Base-by-base conservation (phyloP, 2,329 filamentous ascomycete species). In the Penicillium sp. region DNA sequence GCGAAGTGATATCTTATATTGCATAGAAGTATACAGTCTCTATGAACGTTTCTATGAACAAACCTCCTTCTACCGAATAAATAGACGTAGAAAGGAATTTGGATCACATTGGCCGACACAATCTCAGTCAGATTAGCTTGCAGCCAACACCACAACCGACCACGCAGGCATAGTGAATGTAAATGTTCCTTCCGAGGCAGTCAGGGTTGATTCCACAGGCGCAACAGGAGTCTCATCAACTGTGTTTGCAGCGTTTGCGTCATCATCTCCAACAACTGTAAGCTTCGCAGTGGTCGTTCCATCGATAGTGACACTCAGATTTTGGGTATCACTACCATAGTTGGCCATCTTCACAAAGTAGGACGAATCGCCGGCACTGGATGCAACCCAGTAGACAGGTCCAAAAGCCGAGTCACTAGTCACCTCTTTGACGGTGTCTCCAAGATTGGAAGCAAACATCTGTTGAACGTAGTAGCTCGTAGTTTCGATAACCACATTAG, bases 401-500 rank as follows among this genome's bases (percentile, higher is more conserved):
- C 64, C 66, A 47, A 68, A 68, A 16, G 45, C 52, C 5, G 57
- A 50, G 26, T 65, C 59, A 3, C 63, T 64, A 3, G 54, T 65
- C 2, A 67, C 62, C 6, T 64, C 57, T 22, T 65, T 62, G 31
- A 67, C 66, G 8, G 66, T 65, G 16, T 58, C 54, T 5, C 69
- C 68, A 0, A 63, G 63, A 55, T 66, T 63, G 13, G 41, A 45
- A 6, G 68, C 66, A 57, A 71, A 69, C 52, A 71, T 60, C 27
- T 69, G 60, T 48, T 71, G 66, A 33, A 69, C 64, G 39, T 66
- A 69, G 61, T 70, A 71, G 55, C 65, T 68, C n/a, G 61, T 65
- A 5, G 63, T 64, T 19, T 66, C 59, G 19, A 66, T 58, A 26
- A 67, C 58, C 26, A 56, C 50, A 13, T 63, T 53, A 6, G 62